phyloP scores from a whole-genome alignment of 768 basidiomycete genomes.

The Phylloporus scabripes region DNA sequence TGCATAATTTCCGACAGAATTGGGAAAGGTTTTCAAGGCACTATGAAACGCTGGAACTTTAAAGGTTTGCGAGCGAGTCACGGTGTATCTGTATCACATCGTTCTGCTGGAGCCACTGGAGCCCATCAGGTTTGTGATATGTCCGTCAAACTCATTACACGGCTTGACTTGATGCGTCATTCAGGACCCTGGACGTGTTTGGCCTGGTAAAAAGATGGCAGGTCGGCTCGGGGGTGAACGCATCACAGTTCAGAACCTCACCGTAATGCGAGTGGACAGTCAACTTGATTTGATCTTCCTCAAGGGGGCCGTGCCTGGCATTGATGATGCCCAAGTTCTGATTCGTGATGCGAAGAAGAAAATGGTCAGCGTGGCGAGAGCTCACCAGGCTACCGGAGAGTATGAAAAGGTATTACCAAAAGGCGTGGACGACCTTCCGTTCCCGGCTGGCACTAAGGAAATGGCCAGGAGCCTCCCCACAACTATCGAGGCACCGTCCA shows the following conservation, averaged over 20 bases:
- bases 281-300: slow-evolving; percentile 85
- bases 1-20: slow-evolving; percentile 47
- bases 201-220: slow-evolving; percentile 98
- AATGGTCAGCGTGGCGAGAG: slow-evolving; percentile 52
- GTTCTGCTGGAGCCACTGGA: slow-evolving; percentile 89
- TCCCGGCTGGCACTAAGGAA: slow-evolving; percentile 84
- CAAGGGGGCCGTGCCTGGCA: slow-evolving; percentile 85
- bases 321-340: slow-evolving; percentile 82
- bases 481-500: slow-evolving; percentile 65
- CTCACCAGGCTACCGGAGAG: slow-evolving; percentile 64
- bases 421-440: slow-evolving; percentile 80
- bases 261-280: slow-evolving; percentile 84
- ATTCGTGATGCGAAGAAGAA: slow-evolving; percentile 90
- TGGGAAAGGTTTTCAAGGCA: slow-evolving; percentile 95
- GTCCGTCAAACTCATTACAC: neutral
- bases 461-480: slow-evolving; percentile 62
- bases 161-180: slow-evolving; percentile 8
- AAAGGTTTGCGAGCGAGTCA: slow-evolving; percentile 89
- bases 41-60: slow-evolving; percentile 96
- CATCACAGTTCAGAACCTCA: slow-evolving; percentile 81
- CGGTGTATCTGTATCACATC: slow-evolving; percentile 93
- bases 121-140: slow-evolving; percentile 73
- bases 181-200: slow-evolving; percentile 92
- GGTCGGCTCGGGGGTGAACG: slow-evolving; percentile 85
- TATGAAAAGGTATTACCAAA: slow-evolving; percentile 77